Evolutionary conservation across 352 stramenopile species (phyloP), one percentile per base, ranked within the genome.

Genomic region (Elongisporangium anandrum): DNA sequence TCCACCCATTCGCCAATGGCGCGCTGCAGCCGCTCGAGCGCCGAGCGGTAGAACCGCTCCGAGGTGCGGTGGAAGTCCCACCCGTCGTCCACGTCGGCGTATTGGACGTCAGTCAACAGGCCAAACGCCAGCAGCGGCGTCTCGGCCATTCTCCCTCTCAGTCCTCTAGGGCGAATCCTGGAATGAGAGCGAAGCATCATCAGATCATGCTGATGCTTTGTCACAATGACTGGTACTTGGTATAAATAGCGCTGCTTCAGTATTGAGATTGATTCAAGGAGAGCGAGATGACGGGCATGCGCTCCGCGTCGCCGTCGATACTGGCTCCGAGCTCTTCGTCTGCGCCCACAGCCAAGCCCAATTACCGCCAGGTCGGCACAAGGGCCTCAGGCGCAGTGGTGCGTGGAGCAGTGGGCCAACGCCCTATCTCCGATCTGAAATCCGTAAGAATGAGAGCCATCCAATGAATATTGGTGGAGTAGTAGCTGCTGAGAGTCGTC

Each of bases 71-170:
- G 66, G 61, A 89, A 95, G 69, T 95, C 82, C 81, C 81, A 92
- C 24, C 77, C 80, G 49, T 95, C 74, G 29, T 89, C 79, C 24
- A 89, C 73, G 58, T 93, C 85, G 4, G 85, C 83, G 71, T 92
- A 92, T 63, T 95, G 85, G 45, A 95, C 83, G 59, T 95, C 85
- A 17, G 80, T 68, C 52, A 94, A 75, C 38, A 92, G 57, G 1
- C 81, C 82, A 53, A 90, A 92, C 10, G 77, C 80, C 22, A 84
- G 60, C 29, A 90, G 70, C 52, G 77, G 75, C 9, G 52, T 54
- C 16, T 50, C 6, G 16, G 26, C 38, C 38, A 34, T 3, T 61
- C 19, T 60, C 39, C 70, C 63, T 68, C 38, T 45, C 34, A 17
- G 10, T 45, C 10, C 34, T 45, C 3, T 12, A 12, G 2, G 10